phyloP scores from a whole-genome alignment of 805 yeast species.

The Wickerhamiella shivajii region DNA sequence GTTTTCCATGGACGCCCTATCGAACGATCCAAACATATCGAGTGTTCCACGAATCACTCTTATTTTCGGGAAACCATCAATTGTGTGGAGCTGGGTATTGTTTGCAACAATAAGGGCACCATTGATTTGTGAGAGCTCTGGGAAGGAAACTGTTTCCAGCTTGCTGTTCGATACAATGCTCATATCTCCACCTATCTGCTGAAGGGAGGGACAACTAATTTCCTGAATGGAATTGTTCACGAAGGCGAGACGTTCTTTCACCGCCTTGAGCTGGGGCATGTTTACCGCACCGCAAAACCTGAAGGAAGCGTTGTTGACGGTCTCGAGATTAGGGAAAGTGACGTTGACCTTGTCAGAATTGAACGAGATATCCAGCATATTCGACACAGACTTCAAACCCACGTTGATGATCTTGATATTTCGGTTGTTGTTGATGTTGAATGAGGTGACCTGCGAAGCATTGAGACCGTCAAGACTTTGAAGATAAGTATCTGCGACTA shows the following conservation, averaged over 20 bases:
- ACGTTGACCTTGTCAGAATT: slow-evolving; percentile 68
- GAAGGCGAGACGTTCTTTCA: slow-evolving; percentile 75
- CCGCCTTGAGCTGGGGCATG: slow-evolving; percentile 47
- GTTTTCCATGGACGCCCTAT: slow-evolving; percentile 58
- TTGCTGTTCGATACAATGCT: slow-evolving; percentile 60
- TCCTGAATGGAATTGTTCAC: slow-evolving; percentile 45
- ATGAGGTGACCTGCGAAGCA: slow-evolving; percentile 23
- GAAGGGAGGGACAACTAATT: slow-evolving; percentile 32
- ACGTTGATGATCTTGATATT: slow-evolving; percentile 51
- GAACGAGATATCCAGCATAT: slow-evolving; percentile 62
- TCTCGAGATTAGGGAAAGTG: slow-evolving; percentile 36
- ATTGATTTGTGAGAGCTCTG: slow-evolving; percentile 56
- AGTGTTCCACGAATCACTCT: slow-evolving; percentile 80
- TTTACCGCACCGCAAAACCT: slow-evolving; percentile 65
- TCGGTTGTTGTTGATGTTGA: slow-evolving; percentile 79
- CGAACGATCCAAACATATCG: slow-evolving; percentile 62
- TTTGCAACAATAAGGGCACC: slow-evolving; percentile 89
- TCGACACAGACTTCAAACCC: slow-evolving; percentile 58
- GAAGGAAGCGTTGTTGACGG: slow-evolving; percentile 84
- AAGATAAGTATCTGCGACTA: slow-evolving; percentile 31
- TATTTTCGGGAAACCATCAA: slow-evolving; percentile 63
- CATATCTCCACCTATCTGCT: slow-evolving; percentile 65
- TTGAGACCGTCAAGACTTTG: slow-evolving; percentile 28
- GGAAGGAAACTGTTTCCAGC: slow-evolving; percentile 53
- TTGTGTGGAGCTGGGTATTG: slow-evolving; percentile 54